Evolutionary conservation across 225 moss, liverwort and hornwort species (phyloP).

Genomic region (Anthoceros angustus): DNA sequence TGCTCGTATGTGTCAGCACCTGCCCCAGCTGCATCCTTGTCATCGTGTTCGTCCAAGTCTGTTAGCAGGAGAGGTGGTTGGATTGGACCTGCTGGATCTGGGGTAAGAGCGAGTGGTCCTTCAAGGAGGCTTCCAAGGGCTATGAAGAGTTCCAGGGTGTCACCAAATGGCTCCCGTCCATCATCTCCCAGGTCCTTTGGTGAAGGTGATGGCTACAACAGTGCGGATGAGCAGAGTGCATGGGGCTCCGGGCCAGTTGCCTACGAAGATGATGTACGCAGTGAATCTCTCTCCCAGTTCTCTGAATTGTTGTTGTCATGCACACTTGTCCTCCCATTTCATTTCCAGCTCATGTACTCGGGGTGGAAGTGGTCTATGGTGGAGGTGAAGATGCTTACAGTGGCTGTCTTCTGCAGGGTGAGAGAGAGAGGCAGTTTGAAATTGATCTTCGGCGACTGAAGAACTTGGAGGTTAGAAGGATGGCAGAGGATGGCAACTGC

Average conservation of each 20-base stretch:
- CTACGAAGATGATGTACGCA: constrained; percentile 63
- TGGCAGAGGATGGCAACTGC: constrained; percentile 95
- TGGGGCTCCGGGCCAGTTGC: constrained; percentile 65
- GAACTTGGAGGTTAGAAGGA: constrained; percentile 75
- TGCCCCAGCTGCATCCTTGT: constrained; percentile 13
- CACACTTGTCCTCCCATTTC: too few relatives aligned
- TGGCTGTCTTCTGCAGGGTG: constrained; percentile 41
- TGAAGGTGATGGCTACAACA: constrained; percentile 93
- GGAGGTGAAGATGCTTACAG: neutral
- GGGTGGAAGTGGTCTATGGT: too few relatives aligned
- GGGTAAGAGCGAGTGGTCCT: constrained; percentile 9
- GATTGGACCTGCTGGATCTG: too few relatives aligned
- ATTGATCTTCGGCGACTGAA: constrained; percentile 65
- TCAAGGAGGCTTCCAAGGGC: constrained; percentile 21
- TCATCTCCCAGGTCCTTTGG: constrained; percentile 77
- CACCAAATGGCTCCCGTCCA: constrained; percentile 71
- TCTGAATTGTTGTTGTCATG: neutral
- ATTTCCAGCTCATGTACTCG: too few relatives aligned
- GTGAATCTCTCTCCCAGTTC: neutral
- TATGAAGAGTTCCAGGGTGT: constrained; percentile 35
- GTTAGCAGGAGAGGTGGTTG: too few relatives aligned
- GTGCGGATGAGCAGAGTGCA: constrained; percentile 73
- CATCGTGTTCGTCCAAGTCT: neutral
- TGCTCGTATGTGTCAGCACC: constrained; percentile 20
- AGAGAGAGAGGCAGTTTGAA: constrained; percentile 91